Base-by-base conservation (phyloP, 2,329 filamentous ascomycete genomes). In the Colletotrichum tabaci region DNA sequence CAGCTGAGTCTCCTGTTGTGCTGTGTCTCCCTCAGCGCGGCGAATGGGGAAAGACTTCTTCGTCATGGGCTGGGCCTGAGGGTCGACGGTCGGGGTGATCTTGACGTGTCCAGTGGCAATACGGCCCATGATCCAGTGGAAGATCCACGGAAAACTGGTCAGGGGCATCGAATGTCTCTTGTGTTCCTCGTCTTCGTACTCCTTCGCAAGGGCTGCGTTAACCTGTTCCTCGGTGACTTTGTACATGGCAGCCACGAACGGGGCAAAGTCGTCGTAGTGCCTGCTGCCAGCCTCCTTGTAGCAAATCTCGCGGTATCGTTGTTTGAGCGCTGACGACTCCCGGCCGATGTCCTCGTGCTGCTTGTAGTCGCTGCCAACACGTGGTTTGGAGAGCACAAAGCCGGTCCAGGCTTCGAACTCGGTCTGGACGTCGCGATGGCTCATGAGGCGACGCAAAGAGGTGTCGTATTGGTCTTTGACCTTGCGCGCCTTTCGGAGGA, bases 91-190 rank as follows among this genome's bases (percentile, higher is more conserved):
- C 10, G 70, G 44, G 16, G 49, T 61, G 44, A 35, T 50, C 63
- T 52, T 74, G 56, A 63, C 66, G 16, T 72, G 49, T 16, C 71
- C 66, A 1, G 70, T 89, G 1, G 92, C 93, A 75, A 97, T 91
- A 58, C 87, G 87, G 1, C 92, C 91, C 4, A 97, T 85, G 71
- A 94, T 88, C 55, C 88, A 87, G 15, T 91, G 87, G 74, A 98
- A 97, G 2, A 98, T 84, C 96, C 96, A 99, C 0, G 96, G 96
- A 76, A 98, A 98, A 71, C 92, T 96, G 76, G 98, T 96, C 10
- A 98, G 84, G 0, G 96, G 96, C 86, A 95, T 92, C 2, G 70
- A 72, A 23, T 66, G 66, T 42, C 85, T 8, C 81, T 81, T 2
- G 80, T 76, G 73, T 80, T 82, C 1, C 76, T 82, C 13, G 75